Evolutionary conservation across 2,329 filamentous ascomycete genomes (phyloP).

Genomic region (Fusarium nodosum): DNA sequence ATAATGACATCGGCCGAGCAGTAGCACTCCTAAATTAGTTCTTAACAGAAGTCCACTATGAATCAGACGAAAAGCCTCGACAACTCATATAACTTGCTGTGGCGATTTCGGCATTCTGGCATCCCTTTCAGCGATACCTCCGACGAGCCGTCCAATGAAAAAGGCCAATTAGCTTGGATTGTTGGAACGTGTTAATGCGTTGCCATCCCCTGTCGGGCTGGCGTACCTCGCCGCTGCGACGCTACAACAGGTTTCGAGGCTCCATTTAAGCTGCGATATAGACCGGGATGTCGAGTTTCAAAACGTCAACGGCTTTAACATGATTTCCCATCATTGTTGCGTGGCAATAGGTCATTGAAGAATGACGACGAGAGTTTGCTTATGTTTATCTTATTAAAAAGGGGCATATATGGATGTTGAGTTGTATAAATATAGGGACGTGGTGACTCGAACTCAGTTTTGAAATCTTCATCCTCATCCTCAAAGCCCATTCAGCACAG

Average conservation of each 20-base stretch:
- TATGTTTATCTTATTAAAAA: conserved; percentile 5
- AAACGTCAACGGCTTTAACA: conserved; percentile 33
- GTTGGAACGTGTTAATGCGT: conserved; percentile 28
- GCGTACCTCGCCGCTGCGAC: conserved; percentile 34
- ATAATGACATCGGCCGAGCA: conserved; percentile 31
- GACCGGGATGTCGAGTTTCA: conserved; percentile 27
- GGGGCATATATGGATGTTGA: conserved; percentile 3
- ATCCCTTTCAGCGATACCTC: conserved; percentile 29
- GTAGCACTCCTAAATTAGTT: background rate
- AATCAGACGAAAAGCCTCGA: background rate
- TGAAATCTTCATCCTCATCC: background rate
- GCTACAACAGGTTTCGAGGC: conserved; percentile 39
- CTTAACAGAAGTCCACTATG: background rate
- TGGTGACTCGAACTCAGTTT: background rate
- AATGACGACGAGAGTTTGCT: conserved; percentile 31
- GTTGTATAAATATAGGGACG: conserved; percentile 32
- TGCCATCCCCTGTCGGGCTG: conserved; percentile 38
- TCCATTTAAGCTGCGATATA: conserved; percentile 22
- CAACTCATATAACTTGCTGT: conserved; percentile 8
- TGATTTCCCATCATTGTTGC: background rate
- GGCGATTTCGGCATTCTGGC: conserved; percentile 18
- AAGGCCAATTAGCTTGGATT: conserved; percentile 12
- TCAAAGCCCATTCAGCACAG: background rate
- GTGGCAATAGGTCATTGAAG: conserved; percentile 7
- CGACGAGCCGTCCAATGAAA: conserved; percentile 27